Base-by-base conservation (phyloP, 805 yeast species). In the Kuraishia molischiana region DNA sequence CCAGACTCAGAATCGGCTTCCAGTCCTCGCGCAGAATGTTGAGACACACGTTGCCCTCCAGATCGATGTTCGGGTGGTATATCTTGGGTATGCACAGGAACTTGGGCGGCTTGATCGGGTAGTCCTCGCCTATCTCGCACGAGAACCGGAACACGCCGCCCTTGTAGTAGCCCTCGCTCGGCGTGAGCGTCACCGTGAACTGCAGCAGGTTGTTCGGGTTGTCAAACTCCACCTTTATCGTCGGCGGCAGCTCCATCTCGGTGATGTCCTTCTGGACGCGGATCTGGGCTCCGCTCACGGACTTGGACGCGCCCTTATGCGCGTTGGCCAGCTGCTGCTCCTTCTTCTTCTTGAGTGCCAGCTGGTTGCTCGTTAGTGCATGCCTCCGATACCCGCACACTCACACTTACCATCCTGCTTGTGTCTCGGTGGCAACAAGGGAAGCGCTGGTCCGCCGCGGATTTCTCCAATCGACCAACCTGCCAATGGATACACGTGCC, bases 1-100 rank as follows among this genome's bases (percentile, higher is more conserved):
- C 85, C 51, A 90, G 62, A 41, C 82, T 84, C 46, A 90, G 65
- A 0, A 87, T 95, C 0, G 98, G 97, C 21, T 87, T 78, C 98
- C 98, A 90, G 56, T 90, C 97, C 55, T 89, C 95, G 47, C 97
- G 66, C 41, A 90, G 65, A 26, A 90, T 89, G 53, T 90, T 90
- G 42, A 90, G 67, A 53, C 98, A 90, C 4, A 90, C 84, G 52
- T 87, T 90, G 0, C 97, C 97, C 32, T 84, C 81, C 17, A 75
- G 54, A 54, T 90, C 96, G 45, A 90, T 90, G 52, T 90, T 90
- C 10, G 98, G 98, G 54, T 90, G 98, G 59, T 83, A 90, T 4
- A 90, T 84, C 51, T 69, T 77, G 38, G 77, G 72, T 22, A 66
- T 38, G 49, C 94, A 82, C 46, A 72, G 69, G 38, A 87, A 86